phyloP scores from a whole-genome alignment of 169 alveolate genomes.

The Besnoitia besnoiti region DNA sequence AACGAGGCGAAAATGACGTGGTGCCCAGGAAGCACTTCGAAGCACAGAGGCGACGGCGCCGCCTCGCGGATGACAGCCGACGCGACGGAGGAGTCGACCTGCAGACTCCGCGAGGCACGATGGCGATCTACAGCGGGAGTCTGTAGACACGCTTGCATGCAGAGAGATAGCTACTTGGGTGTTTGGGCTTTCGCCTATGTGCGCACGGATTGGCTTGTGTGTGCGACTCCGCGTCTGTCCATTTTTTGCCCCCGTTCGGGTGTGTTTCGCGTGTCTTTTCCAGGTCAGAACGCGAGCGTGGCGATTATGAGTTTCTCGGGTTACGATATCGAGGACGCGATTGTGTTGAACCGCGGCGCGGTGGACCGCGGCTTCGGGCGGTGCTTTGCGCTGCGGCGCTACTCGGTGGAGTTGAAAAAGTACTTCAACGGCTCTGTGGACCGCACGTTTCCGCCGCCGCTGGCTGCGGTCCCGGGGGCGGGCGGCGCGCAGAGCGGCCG shows the following conservation, averaged over 20 bases:
- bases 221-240: neutral
- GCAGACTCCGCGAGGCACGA: too few species aligned
- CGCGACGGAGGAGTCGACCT: too few species aligned
- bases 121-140: too few species aligned
- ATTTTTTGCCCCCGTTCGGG: neutral
- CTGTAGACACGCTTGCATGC: too few species aligned
- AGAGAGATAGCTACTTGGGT: neutral
- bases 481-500: constrained; percentile 18
- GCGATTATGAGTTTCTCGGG: constrained; percentile 99
- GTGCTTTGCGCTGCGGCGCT: constrained; percentile 58
- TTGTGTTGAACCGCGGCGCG: constrained; percentile 96
- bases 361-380: constrained; percentile 99
- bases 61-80: too few species aligned
- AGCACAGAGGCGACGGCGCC: too few species aligned
- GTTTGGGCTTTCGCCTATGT: neutral
- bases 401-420: constrained; percentile 82
- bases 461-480: constrained; percentile 33
- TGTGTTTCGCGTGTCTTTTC: neutral
- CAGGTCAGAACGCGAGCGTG: constrained; percentile 95
- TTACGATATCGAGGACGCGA: constrained; percentile 99
- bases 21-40: too few species aligned
- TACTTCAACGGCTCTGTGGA: constrained; percentile 81
- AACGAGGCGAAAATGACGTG: too few species aligned
- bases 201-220: neutral
- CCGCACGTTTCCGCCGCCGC: constrained; percentile 75